phyloP scores from a whole-genome alignment of 148 eudicot genomes.

The Vaccinium myrtillus region DNA sequence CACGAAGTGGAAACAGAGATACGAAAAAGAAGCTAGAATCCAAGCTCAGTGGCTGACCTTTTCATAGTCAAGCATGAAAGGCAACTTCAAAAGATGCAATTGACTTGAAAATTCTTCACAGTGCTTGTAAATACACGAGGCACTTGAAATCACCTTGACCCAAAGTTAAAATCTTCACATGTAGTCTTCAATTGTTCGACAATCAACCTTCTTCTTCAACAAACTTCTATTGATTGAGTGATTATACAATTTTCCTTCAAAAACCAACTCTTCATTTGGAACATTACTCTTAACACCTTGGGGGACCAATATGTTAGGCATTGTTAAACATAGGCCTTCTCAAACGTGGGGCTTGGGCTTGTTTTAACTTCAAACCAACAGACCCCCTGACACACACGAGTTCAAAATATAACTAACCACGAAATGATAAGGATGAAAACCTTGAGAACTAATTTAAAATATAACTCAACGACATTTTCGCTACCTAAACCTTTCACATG shows the following conservation, averaged over 20 bases:
- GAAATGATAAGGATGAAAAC: slow-evolving; percentile 30
- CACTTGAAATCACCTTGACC: slow-evolving; percentile 51
- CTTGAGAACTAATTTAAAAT: slow-evolving; percentile 17
- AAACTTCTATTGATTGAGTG: slow-evolving; percentile 56
- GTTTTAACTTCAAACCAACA: slow-evolving; percentile 80
- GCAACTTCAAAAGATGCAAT: slow-evolving; percentile 61
- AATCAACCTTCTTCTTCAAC: slow-evolving; percentile 52
- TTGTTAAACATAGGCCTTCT: slow-evolving; percentile 55
- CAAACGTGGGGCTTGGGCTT: slow-evolving; percentile 89
- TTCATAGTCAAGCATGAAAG: slow-evolving; percentile 47
- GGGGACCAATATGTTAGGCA: slow-evolving; percentile 45
- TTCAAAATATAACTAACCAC: slow-evolving; percentile 49
- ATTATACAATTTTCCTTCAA: slow-evolving; percentile 48
- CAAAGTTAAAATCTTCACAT: slow-evolving; percentile 44
- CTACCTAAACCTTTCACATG: neutral
- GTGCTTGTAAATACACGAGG: slow-evolving; percentile 34
- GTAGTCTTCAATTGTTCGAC: slow-evolving; percentile 49
- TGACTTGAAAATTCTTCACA: slow-evolving; percentile 41
- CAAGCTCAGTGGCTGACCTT: slow-evolving; percentile 52
- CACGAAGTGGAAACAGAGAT: slow-evolving; percentile 20
- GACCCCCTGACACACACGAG: slow-evolving; percentile 90
- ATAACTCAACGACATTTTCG: slow-evolving; percentile 5
- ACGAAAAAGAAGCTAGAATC: slow-evolving; percentile 29
- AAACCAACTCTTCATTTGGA: slow-evolving; percentile 49
- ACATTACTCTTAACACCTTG: slow-evolving; percentile 51